Percentiles rank a stretch among this genome's conserved stretches.
Evolutionary conservation across 2,329 filamentous ascomycete genomes (phyloP).

Genomic region (Nannizziopsis barbatae): DNA sequence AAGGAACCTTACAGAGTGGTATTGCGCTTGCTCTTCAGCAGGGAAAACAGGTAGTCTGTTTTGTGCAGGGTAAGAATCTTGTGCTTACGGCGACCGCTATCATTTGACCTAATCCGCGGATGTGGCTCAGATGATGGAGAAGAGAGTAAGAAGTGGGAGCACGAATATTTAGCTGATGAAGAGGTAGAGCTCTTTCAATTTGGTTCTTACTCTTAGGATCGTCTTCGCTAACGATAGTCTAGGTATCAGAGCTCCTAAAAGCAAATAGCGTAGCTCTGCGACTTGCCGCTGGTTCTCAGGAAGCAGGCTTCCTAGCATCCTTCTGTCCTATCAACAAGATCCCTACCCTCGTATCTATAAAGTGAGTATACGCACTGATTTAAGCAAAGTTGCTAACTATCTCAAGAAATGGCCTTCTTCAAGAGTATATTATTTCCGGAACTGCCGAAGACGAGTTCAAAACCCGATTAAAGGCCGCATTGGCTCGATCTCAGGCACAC

Average conservation of each 20-base stretch:
- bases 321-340: slow-evolving; percentile 69
- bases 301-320: slow-evolving; percentile 69
- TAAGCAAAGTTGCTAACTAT: slow-evolving; percentile 12
- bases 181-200: slow-evolving; percentile 35
- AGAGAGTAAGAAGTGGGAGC: slow-evolving; percentile 62
- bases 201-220: too few species aligned
- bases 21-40: slow-evolving; percentile 65
- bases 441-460: slow-evolving; percentile 56
- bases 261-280: slow-evolving; percentile 58
- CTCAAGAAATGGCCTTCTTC: slow-evolving; percentile 59
- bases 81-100: background rate
- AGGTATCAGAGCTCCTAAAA: slow-evolving; percentile 49
- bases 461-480: slow-evolving; percentile 41
- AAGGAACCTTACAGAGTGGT: slow-evolving; percentile 67
- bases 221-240: background rate
- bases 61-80: slow-evolving; percentile 58
- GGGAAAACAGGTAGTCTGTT: slow-evolving; percentile 70
- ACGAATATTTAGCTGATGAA: slow-evolving; percentile 49
- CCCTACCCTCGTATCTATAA: slow-evolving; percentile 60
- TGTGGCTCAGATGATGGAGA: slow-evolving; percentile 46
- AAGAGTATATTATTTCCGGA: slow-evolving; percentile 61
- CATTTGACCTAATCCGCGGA: background rate
- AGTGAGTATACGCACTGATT: slow-evolving; percentile 37
- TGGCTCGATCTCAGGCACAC: slow-evolving; percentile 13
- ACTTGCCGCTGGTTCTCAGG: slow-evolving; percentile 60